A percentile compares a stretch with the other conserved stretches of the same genome.
Conservation (phyloP, 2,329 filamentous ascomycete species). For the Aspergillus neotritici region DNA sequence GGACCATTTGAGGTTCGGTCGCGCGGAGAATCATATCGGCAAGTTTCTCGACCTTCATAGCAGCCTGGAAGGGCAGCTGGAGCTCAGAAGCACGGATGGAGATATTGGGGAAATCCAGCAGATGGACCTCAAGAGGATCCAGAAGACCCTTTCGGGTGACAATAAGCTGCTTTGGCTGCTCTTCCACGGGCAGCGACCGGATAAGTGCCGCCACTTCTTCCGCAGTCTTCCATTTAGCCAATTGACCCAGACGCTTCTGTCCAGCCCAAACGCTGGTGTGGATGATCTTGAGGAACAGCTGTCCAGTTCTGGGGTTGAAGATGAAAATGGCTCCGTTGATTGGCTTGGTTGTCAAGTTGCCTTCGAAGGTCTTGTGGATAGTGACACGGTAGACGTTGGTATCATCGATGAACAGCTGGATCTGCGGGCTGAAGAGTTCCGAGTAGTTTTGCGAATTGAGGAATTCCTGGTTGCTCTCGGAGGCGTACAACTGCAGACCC, state of each 20-base stretch:
- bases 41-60: conserved; percentile 99
- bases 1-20: conserved; percentile 98
- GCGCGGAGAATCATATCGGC: conserved; percentile 98
- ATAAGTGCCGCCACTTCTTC: conserved; percentile 99
- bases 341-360: conserved; percentile 96
- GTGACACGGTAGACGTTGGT: conserved; percentile 99
- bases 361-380: conserved; percentile 99
- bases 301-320: conserved; percentile 97
- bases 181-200: conserved; percentile 89
- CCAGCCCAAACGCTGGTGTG: conserved; percentile 99
- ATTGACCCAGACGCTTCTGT: conserved; percentile 95
- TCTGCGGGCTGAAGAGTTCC: conserved; percentile 97
- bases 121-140: conserved; percentile 92
- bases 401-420: conserved; percentile 97
- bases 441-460: conserved; percentile 99
- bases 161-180: conserved; percentile 97
- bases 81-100: conserved; percentile 96
- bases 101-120: conserved; percentile 98
- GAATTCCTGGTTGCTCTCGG: conserved; percentile 98
- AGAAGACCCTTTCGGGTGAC: conserved; percentile 95
- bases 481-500: conserved; percentile 94
- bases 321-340: conserved; percentile 99
- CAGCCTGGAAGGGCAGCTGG: conserved; percentile 96
- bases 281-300: conserved; percentile 98
- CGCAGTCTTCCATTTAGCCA: conserved; percentile 99